phyloP scores from a whole-genome alignment of 495 filamentous ascomycete genomes.

The Xylaria intraflava region DNA sequence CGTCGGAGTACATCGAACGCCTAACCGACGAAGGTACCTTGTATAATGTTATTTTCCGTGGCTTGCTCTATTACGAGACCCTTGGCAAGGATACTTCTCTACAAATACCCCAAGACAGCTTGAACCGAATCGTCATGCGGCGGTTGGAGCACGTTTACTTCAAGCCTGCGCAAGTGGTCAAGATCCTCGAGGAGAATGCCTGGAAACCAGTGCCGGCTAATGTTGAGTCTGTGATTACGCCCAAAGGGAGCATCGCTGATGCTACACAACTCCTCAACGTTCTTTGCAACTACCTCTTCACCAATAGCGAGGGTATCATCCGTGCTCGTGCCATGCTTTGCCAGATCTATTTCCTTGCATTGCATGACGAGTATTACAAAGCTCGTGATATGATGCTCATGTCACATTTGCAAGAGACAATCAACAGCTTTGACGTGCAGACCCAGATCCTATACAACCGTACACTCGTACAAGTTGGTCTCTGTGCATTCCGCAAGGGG shows the following conservation, averaged over 20 bases:
- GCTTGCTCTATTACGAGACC: slow-evolving; percentile 78
- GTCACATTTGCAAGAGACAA: slow-evolving; percentile 97
- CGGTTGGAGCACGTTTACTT: slow-evolving; percentile 97
- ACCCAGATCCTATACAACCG: slow-evolving; percentile 99
- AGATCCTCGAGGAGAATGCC: slow-evolving; percentile 82
- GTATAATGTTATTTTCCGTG: slow-evolving; percentile 83
- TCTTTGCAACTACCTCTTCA: slow-evolving; percentile 91
- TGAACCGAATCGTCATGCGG: slow-evolving; percentile 89
- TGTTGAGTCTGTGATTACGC: slow-evolving; percentile 74
- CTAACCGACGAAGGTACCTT: slow-evolving; percentile 85
- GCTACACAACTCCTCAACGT: slow-evolving; percentile 71
- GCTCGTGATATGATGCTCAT: slow-evolving; percentile 98
- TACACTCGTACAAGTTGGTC: slow-evolving; percentile 92
- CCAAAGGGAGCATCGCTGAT: slow-evolving; percentile 57
- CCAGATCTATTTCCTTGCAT: slow-evolving; percentile 95
- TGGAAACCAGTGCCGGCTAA: slow-evolving; percentile 73
- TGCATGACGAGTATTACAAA: slow-evolving; percentile 95
- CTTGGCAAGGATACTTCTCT: slow-evolving; percentile 64
- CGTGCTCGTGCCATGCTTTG: slow-evolving; percentile 95
- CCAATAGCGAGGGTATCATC: slow-evolving; percentile 88
- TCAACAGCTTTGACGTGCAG: slow-evolving; percentile 87
- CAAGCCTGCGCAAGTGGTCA: slow-evolving; percentile 93
- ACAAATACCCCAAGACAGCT: slow-evolving; percentile 67
- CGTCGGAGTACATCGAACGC: slow-evolving; percentile 95
- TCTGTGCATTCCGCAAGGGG: slow-evolving; percentile 95